Evolutionary conservation across 108 stramenopile species (phyloP), one percentile per base, ranked within the genome.

Genomic region (Conticribra weissflogii): DNA sequence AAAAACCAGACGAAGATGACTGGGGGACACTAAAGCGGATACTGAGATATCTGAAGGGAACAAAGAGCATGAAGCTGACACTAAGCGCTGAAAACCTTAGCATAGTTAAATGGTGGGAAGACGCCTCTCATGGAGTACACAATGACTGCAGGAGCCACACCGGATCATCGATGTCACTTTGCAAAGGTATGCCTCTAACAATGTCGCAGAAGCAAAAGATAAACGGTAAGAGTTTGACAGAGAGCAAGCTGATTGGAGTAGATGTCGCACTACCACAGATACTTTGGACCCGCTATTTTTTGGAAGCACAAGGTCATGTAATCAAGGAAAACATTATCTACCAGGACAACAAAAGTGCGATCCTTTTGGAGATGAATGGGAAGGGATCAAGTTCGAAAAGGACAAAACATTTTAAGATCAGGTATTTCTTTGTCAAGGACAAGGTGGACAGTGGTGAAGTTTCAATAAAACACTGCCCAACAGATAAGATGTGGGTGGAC

Each of bases 11-110:
- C 7, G 56, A 59, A 4, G 56, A 76, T 22, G 85, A 86, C 36
- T 82, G 71, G 71, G 34, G 47, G 17, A 86, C 82, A 59, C 25
- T 86, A n/a, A 24, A 33, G 22, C 22, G 81, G 16, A 58, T 81
- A 2, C 59, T 86, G 36, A 19, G 64, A 71, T 86, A 84, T 53
- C 58, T 84, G 7, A 48, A 71, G 29, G 64, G 54, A 5, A 82
- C 80, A 2, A 36, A 19, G 3, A 54, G 75, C 28, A 30, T 82
- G 46, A 2, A 33, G 5, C 64, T 78, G 8, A 29, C 55, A 8
- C 29, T 29, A 8, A 41, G 36, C 36, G 36, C 12, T 5, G 36
- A 41, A 5, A 41, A 41, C 12, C 36, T 41, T 5, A 41, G 36
- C 12, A 41, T 12, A 9, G 12, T 41, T 12, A 41, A 12, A 41